These are phyloP conservation scores for Ceratobasidium theobromae DNA, from an alignment of 1,284 basidiomycete species.

Conservation along the genomic window DNA sequence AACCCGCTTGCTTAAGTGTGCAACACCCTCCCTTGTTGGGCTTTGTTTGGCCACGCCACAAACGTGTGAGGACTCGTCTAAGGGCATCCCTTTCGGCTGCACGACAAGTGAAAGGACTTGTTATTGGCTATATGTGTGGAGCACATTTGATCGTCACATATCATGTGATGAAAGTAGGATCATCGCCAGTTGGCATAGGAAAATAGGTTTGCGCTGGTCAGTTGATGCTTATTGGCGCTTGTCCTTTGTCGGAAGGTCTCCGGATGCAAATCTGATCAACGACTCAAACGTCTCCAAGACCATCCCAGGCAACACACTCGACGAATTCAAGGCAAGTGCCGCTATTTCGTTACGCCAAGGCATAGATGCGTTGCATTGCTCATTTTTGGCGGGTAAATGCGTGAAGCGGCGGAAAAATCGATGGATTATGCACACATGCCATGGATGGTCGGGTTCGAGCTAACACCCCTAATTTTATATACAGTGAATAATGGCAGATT, in stretches of 20 bases:
- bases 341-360: not conserved
- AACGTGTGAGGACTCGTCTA: not conserved
- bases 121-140: not conserved
- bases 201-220: not conserved
- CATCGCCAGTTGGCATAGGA: not conserved
- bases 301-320: conserved; percentile 24
- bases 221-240: not conserved
- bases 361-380: not conserved
- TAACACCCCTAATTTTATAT: not conserved
- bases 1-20: conserved; percentile 6
- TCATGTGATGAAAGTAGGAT: not conserved
- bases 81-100: not conserved
- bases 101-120: not conserved
- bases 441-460: conserved; percentile 18
- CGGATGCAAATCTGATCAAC: conserved; percentile 3
- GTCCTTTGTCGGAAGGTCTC: not conserved
- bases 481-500: conserved; percentile 64
- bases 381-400: conserved; percentile 6
- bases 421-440: not conserved
- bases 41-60: not conserved
- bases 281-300: conserved; percentile 17
- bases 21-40: conserved; percentile 1
- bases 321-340: conserved; percentile 23
- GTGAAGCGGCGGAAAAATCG: not conserved
- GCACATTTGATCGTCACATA: not conserved